Evolutionary conservation across 2,329 filamentous ascomycete species (phyloP), one percentile per base, ranked within the genome.

Genomic region (Aspergillus quadricinctus): DNA sequence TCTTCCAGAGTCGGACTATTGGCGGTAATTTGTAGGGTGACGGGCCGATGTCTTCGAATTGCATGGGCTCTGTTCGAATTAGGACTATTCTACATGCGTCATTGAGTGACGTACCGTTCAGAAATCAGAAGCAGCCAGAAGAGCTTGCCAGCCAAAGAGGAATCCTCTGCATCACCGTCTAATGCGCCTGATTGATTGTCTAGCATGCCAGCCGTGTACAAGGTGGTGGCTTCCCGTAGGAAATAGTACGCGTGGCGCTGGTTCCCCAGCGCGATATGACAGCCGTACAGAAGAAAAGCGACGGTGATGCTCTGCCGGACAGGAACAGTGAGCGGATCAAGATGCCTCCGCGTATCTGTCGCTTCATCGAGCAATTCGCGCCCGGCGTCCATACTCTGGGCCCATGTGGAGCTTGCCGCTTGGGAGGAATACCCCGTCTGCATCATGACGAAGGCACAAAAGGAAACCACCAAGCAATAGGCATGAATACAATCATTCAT

Each of bases 201-300:
- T 4, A 66, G 51, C 14, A 61, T 57, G 8, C 82, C 82, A 53
- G 83, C 79, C 52, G 79, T 64, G 63, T 88, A 89, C 65, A 90
- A 76, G 10, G 88, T 90, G 1, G 86, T 86, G 17, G 87, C 87
- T 71, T 91, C 88, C 23, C 88, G 82, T 9, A 90, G 76, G 68
- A 88, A 83, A 66, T 84, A 89, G 86, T 88, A 90, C 1, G 87
- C 88, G 72, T 85, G 86, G 58, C 88, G 83, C 68, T 89, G 86
- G 68, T 86, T 78, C 57, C 88, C 86, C 48, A 88, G 75, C 14
- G 81, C 84, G 61, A 86, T 85, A 69, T 85, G 81, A 62, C 84
- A 87, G 27, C 82, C 86, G 61, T 88, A 89, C 27, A 90, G 71
- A 69, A 91, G 88, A 70, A 87, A 89, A 59, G 85, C 88, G 48